Base-by-base conservation (phyloP, 2,329 filamentous ascomycete genomes). In the Trichoderma asperellum region DNA sequence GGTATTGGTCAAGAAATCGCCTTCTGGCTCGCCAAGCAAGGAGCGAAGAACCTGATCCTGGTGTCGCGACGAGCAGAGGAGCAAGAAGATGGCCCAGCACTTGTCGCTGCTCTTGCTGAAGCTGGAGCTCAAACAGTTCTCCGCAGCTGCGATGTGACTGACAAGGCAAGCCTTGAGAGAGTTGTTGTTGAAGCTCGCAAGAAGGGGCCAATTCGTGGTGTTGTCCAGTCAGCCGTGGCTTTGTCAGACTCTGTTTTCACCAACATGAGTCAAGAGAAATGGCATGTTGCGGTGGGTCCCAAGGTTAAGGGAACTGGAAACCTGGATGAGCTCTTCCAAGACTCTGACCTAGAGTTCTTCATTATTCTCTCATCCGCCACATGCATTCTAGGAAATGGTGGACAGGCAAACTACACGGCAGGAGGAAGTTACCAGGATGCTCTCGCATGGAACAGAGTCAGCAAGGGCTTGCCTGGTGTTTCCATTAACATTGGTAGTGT, bases 1-100 rank as follows among this genome's bases (percentile, higher is more conserved):
- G 68, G 61, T 21, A 35, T 70, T 18, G 68, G 68, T 43, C 35
- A 27, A 11, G 29, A 35, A 18, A 18, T 70, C 2, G 55, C 47
- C 16, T 12, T 11, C 8, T 56, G 68, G 53, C 60, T 70, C 32
- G 21, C 52, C 10, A 18, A 49, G 24, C 62, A 34, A 12, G 68
- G 68, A 16, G 68, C 68, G 1, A 43, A 29, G 29, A 66, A 67
- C 21, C 8, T 70, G 4, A 58, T 70, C 10, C 53, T 69, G 24
- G 12, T 69, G 5, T 53, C 47, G 27, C 60, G 68, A 24, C 14
- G 34, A 27, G 58, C 40, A n/a, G 67, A 49, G 18, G n/a, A 47
- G 21, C 29, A 57, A 29, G 53, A 7, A 27, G 27, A 34, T n/a
- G 49, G 49, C 11, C 62, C n/a, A 10, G 49, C 10, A 21, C 12